Base-by-base conservation (phyloP, 164 flowering plant genomes). In the Magnolia changhungtana region DNA sequence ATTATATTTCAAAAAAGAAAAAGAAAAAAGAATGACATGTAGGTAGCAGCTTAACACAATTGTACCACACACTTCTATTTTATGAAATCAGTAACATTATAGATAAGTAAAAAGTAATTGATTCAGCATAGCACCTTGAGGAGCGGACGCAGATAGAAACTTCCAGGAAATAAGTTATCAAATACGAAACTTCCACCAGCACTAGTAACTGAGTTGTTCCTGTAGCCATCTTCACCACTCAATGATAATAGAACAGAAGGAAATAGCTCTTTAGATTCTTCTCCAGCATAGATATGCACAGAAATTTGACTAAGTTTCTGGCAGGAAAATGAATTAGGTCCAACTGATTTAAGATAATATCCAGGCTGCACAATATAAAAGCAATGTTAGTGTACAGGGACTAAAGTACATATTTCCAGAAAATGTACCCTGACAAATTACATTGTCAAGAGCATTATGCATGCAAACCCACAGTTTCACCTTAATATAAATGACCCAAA, bases 161-260 rank as follows among this genome's bases (percentile, higher is more conserved):
- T 93, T 74, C 99, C 99, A 66, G 99, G 98, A 83, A 93, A 96
- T 70, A 96, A 80, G 84, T 85, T 82, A 79, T 89, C 93, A 83
- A 96, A 96, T 50, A 83, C 58, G 77, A 90, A 93, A 29, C 14
- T 63, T 79, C 99, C 99, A 77, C 98, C 99, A 83, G 80, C 81
- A 20, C 83, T 87, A 75, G 93, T 83, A 67, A 94, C 84, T 16
- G 98, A 83, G 78, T 96, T 96, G 82, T 96, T 96, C 76, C 99
- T 87, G 78, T 96, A 96, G 75, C 98, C 98, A 86, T 92, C 92
- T 77, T 94, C 95, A 1, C 99, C 99, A 79, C 99, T 96, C 82
- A 94, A 81, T 51, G 99, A 96, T 72, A 96, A 80, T 50, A 96
- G 87, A 77, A 87, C 94, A 52, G 98, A 83, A 67, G 99, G 99